Base-by-base conservation (phyloP, 306 rosid species). In the Phaseolus lunatus region DNA sequence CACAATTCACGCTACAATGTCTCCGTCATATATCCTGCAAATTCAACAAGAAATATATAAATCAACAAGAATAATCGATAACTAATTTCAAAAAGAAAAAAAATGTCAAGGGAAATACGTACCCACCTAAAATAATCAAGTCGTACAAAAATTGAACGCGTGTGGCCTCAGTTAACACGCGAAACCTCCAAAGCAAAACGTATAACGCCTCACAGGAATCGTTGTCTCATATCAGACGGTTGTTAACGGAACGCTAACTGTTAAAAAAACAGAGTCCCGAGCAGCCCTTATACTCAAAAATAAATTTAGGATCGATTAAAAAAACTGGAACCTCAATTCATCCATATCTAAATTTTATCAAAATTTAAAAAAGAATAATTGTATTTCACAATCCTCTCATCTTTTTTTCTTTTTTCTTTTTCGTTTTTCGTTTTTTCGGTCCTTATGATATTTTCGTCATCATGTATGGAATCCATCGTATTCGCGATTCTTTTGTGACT, bases 1-100 rank as follows among this genome's bases (percentile, higher is more conserved):
- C 57, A 50, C 45, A 0, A 8, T 37, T 41, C 14, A 54, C 63
- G 81, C 67, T 59, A 27, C 22, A 16, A 56, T 29, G 73, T 48
- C 22, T 24, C 54, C 47, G 5, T 61, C 77, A 5, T 43, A 49
- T 39, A 5, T 74, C 68, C 90, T 89, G 89, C 72, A 86, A 83
- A 75, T 57, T 31, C 11, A 24, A 66, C 29, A 19, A 53, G 53
- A 10, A 6, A 47, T 16, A 67, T 44, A 33, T 52, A 61, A 57
- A 71, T 66, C 11, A 80, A 76, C 19, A 23, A 35, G 5, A 85
- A 67, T 43, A 61, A 63, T 24, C 8, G 0, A n/a, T 31, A 18
- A 11, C 35, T 10, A 59, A 47, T 54, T 49, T 64, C 11, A 66
- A 44, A 56, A 0, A 1, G 5, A 43, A 59, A 57, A 0, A 24